A percentile compares a stretch with the other conserved stretches of the same genome.
These are phyloP conservation scores for Xerocomellus amylosporus DNA, from an alignment of 768 basidiomycete genomes.

Conservation along the genomic window DNA sequence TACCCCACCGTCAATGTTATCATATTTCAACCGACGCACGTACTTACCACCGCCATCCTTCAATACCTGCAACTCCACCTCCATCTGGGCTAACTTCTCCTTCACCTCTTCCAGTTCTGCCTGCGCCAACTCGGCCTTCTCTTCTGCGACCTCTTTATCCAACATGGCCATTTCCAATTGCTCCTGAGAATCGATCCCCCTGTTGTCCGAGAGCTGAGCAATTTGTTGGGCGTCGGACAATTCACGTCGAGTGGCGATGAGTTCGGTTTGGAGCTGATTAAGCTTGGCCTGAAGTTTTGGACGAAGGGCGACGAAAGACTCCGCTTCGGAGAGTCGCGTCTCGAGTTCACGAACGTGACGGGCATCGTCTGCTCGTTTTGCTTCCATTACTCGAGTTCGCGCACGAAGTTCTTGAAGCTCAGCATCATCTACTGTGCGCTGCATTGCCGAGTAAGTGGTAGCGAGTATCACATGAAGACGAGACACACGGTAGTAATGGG, in stretches of 20 bases:
- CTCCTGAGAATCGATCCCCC: conserved; percentile 77
- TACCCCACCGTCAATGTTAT: conserved; percentile 9
- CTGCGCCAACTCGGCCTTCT: conserved; percentile 79
- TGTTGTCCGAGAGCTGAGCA: conserved; percentile 63
- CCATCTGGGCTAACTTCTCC: conserved; percentile 73
- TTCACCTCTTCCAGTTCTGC: conserved; percentile 73
- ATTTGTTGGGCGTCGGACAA: conserved; percentile 75
- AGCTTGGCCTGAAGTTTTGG: conserved; percentile 92
- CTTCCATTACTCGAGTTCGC: conserved; percentile 82
- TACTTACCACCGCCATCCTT: conserved; percentile 51
- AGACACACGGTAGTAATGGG: conserved; percentile 22
- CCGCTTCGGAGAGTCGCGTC: conserved; percentile 77
- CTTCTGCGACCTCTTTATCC: conserved; percentile 96
- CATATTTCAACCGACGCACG: background rate
- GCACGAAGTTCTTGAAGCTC: conserved; percentile 79
- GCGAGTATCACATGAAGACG: background rate
- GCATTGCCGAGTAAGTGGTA: conserved; percentile 9
- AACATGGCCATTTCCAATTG: conserved; percentile 93
- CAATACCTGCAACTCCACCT: conserved; percentile 81
- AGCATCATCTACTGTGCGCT: conserved; percentile 46
- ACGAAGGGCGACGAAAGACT: conserved; percentile 76
- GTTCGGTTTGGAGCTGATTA: conserved; percentile 73
- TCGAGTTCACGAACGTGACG: conserved; percentile 84
- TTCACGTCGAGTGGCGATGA: conserved; percentile 70
- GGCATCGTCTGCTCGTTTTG: conserved; percentile 81